phyloP scores from a whole-genome alignment of 352 stramenopile genomes.

The Globisporangium nodosum region DNA sequence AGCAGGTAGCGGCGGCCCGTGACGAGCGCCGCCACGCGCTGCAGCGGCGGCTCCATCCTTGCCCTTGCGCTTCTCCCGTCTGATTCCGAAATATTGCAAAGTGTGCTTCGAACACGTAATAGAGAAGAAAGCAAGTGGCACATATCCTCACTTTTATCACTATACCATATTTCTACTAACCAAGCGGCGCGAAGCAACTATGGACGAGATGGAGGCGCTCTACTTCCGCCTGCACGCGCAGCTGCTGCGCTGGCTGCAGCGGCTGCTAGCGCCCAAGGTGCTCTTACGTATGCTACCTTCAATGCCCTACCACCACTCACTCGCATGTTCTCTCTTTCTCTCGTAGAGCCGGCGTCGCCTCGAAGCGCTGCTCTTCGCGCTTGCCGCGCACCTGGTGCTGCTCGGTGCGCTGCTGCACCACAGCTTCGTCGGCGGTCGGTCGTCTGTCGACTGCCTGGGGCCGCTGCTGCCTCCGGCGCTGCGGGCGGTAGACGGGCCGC shows the following conservation, averaged over 20 bases:
- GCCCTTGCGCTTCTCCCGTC: not conserved
- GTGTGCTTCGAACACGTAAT: not conserved
- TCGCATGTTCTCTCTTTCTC: too few species aligned
- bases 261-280: constrained; percentile 28
- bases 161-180: too few species aligned
- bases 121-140: not conserved
- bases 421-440: constrained; percentile 36
- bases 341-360: constrained; percentile 41
- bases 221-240: constrained; percentile 76
- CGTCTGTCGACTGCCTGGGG: constrained; percentile 27
- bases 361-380: constrained; percentile 58
- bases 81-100: not conserved
- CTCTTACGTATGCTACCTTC: not conserved
- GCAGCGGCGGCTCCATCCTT: constrained; percentile 8
- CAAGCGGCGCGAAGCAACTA: not conserved
- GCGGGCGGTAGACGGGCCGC: not conserved
- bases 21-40: constrained; percentile 36
- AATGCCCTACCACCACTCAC: too few species aligned
- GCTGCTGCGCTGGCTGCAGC: constrained; percentile 40
- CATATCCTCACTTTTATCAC: too few species aligned
- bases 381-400: constrained; percentile 39
- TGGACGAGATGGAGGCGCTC: constrained; percentile 62
- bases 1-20: constrained; percentile 56
- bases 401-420: constrained; percentile 45
- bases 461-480: constrained; percentile 16